Evolutionary conservation across 495 filamentous ascomycete genomes (phyloP), one percentile per base, ranked within the genome.

Genomic region (Acidiella bohemica): DNA sequence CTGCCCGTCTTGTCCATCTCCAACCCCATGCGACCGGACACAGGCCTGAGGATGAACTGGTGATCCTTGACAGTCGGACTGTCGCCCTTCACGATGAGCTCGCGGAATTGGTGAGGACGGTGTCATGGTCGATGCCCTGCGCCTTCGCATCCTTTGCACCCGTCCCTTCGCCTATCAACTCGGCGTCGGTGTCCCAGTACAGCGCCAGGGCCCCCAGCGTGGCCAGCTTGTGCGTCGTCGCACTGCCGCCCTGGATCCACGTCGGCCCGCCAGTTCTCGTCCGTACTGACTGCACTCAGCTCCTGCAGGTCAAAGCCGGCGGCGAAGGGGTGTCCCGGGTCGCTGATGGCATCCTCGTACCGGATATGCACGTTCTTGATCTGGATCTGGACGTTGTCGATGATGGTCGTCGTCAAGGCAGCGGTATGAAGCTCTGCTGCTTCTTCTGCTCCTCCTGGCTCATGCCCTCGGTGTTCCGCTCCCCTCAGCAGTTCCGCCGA

Each of bases 321-420:
- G 14, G 90, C 84, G 55, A 97, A 97, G 1, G 92, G 87, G 59
- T 97, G 92, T 10, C 86, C 85, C 2, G 85, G 85, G 7, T 88
- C 84, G 27, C 87, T 84, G 47, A 96, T 81, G n/a, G 86, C 83
- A 58, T 97, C 90, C 58, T 97, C 90, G 59, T 96, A 97, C 45
- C 90, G 80, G 35, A 97, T 72, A 58, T 97, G 90, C 36, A 97
- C 92, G 55, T 95, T 95, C 69, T 93, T 96, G 57, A 97, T 79
- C 17, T 78, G 92, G 41, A 97, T 80, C 59, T 97, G 90, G 24
- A 97, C 70, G 55, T 97, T 97, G 65, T 97, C 88, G 47, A 96
- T 82, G 51, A 97, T 92, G 48, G 90, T 93, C 17, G 90, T 93
- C 24, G 87, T 75, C 42, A 97, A 61, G 58, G 85, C 95, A 50